These are phyloP conservation scores for Hyphodiscus sp. DNA, from an alignment of 2,329 filamentous ascomycete species.

Conservation along the genomic window DNA sequence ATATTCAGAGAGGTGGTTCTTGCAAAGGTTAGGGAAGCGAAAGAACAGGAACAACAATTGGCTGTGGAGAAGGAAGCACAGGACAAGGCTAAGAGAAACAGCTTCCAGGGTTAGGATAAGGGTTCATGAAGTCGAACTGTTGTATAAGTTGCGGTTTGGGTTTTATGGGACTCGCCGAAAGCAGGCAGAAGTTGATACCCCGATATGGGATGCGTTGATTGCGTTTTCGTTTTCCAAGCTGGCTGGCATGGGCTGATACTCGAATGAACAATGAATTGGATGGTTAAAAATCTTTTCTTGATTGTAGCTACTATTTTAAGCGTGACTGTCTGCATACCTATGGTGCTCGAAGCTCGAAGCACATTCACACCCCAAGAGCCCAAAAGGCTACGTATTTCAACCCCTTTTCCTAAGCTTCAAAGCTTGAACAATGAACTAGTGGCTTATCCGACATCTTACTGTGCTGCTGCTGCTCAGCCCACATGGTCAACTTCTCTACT, in stretches of 20 bases:
- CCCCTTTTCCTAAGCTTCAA: too few species aligned
- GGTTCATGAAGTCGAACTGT: neutral
- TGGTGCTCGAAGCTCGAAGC: too few species aligned
- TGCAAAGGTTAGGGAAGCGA: constrained; percentile 88
- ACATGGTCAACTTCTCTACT: too few species aligned
- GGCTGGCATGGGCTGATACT: neutral
- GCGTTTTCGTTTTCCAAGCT: neutral
- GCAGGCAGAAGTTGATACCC: neutral
- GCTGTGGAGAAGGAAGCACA: constrained; percentile 45
- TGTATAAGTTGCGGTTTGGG: neutral
- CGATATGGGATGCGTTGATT: neutral
- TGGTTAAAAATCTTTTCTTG: neutral
- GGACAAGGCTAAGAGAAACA: constrained; percentile 25
- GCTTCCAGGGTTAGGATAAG: neutral
- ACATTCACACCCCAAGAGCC: too few species aligned
- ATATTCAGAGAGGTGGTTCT: constrained; percentile 94
- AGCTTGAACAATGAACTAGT: too few species aligned
- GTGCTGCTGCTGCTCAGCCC: too few species aligned
- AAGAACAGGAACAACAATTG: constrained; percentile 72
- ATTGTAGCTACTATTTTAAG: too few species aligned
- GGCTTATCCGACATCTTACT: too few species aligned
- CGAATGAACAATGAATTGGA: neutral
- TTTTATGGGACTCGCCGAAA: neutral
- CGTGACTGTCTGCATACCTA: too few species aligned
- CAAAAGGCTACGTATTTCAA: too few species aligned